phyloP scores from a whole-genome alignment of 2,329 filamentous ascomycete species.

The Moelleriella libera region DNA sequence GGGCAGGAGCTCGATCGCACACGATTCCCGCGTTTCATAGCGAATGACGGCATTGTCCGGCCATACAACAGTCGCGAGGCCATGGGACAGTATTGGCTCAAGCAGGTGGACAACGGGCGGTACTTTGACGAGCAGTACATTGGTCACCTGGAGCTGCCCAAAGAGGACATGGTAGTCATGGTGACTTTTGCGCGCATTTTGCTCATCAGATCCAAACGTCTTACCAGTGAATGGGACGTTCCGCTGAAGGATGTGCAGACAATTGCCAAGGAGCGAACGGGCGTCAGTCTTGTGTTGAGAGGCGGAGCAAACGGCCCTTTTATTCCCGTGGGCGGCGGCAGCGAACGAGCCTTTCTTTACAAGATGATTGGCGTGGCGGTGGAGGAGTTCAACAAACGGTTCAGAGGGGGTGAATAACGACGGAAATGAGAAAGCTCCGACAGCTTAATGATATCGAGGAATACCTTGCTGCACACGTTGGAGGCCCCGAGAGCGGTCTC shows the following conservation, averaged over 20 bases:
- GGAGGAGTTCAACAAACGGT: slow-evolving; percentile 52
- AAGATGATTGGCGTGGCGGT: slow-evolving; percentile 51
- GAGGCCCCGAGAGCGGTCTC: too few relatives aligned
- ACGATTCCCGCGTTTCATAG: slow-evolving; percentile 84
- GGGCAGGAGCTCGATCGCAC: slow-evolving; percentile 88
- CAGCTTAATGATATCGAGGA: too few relatives aligned
- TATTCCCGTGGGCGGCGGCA: slow-evolving; percentile 84
- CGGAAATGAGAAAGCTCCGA: too few relatives aligned
- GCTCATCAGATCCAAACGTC: slow-evolving; percentile 72
- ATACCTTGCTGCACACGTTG: too few relatives aligned
- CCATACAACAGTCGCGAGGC: slow-evolving; percentile 92
- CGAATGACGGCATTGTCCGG: slow-evolving; percentile 81
- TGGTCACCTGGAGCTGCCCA: slow-evolving; percentile 82
- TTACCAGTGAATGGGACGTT: slow-evolving; percentile 91
- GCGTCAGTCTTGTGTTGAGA: slow-evolving; percentile 75
- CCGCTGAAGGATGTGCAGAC: slow-evolving; percentile 92
- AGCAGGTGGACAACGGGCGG: slow-evolving; percentile 92
- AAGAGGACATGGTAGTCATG: slow-evolving; percentile 80
- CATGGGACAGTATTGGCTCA: slow-evolving; percentile 95
- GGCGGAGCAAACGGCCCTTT: slow-evolving; percentile 91
- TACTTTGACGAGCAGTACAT: slow-evolving; percentile 98
- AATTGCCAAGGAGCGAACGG: slow-evolving; percentile 91
- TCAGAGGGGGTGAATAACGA: slow-evolving; percentile 23
- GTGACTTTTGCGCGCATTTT: slow-evolving; percentile 80
- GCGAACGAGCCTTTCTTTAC: slow-evolving; percentile 48